Base-by-base conservation (phyloP, 2,329 filamentous ascomycete species). In the Diaporthe humulicola region DNA sequence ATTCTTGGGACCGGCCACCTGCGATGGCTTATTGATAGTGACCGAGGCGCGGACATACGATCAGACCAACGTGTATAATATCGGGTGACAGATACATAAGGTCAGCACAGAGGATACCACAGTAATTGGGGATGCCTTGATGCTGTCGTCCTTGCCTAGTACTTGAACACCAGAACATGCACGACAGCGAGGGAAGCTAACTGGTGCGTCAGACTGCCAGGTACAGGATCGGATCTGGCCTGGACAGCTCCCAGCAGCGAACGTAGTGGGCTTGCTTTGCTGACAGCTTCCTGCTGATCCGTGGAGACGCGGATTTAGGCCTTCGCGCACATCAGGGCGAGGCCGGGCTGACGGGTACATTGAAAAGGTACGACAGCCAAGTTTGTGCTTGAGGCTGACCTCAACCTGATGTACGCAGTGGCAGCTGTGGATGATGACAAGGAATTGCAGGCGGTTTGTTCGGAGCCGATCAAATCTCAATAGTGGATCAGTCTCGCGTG, bases 1-100 rank as follows among this genome's bases (percentile, higher is more conserved):
- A 50, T 67, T 52, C 61, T 50, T 52, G 30, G 61, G 61, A 19
- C 61, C 61, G 61, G 61, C 61, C 61, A 67, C 42, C 12, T 67
- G 61, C 61, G 61, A 66, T n/a, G 61, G 61, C 45, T 67, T 50
- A 38, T 50, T 36, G 42, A 67, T 50, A 50, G n/a, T 66, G 61
- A n/a, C 36, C 42, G 45, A 67, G 30, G 36, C 22, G 19, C 38
- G 61, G 42, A 50, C 61, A 50, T 52, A 45, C 61, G 61, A 67
- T 67, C 12, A 38, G 2, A 36, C 45, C 38, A 36, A 48, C 42
- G 3, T 33, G 45, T 67, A 52, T 28, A 10, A 19, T 42, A 50
- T 67, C 42, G 61, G 61, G 61, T 67, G 61, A 52, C 61, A 38
- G 61, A 14, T 0, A 38, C 61, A 22, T 22, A 50, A 50, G 61